Conservation (phyloP, 495 filamentous ascomycete genomes). For the Podospora anserina region DNA sequence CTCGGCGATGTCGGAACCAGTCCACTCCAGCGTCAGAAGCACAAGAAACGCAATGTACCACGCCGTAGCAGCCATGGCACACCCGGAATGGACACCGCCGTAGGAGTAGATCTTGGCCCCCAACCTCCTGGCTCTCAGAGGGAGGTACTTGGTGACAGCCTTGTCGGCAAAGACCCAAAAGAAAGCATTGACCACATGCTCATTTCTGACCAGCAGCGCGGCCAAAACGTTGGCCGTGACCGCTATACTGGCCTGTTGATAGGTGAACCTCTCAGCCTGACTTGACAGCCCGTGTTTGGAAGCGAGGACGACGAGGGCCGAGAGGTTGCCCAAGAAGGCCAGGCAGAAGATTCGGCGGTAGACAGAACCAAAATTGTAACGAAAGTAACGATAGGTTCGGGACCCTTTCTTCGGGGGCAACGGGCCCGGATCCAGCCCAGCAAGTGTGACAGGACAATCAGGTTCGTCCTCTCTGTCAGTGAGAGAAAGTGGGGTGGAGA, state of each 20-base stretch:
- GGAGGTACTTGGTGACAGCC: conserved; percentile 53
- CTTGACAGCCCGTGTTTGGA: conserved; percentile 1
- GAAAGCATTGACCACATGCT: conserved; percentile 69
- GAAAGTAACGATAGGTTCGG: conserved; percentile 31
- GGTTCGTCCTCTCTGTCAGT: not conserved
- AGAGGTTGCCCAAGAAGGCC: conserved; percentile 32
- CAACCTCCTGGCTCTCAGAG: conserved; percentile 60
- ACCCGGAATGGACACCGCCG: conserved; percentile 73
- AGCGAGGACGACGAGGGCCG: conserved; percentile 24
- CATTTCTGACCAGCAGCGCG: conserved; percentile 63
- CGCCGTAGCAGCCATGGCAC: conserved; percentile 61
- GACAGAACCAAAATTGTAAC: conserved; percentile 38
- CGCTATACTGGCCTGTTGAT: conserved; percentile 33
- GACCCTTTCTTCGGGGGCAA: conserved; percentile 32
- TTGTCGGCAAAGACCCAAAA: conserved; percentile 55
- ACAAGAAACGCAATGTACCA: conserved; percentile 62
- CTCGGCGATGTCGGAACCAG: conserved; percentile 31
- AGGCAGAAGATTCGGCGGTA: conserved; percentile 39
- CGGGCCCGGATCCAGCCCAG: conserved; percentile 21
- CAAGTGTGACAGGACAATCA: conserved; percentile 14
- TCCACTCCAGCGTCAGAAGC: conserved; percentile 37
- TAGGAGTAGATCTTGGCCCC: conserved; percentile 73
- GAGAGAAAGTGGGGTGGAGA: conserved; percentile 3
- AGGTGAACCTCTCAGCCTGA: conserved; percentile 19
- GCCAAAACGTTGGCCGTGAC: conserved; percentile 49